A percentile compares a stretch with the other conserved stretches of the same genome.
phyloP scores from a whole-genome alignment of 495 filamentous ascomycete genomes.

The Aspergillus heteromorphus region DNA sequence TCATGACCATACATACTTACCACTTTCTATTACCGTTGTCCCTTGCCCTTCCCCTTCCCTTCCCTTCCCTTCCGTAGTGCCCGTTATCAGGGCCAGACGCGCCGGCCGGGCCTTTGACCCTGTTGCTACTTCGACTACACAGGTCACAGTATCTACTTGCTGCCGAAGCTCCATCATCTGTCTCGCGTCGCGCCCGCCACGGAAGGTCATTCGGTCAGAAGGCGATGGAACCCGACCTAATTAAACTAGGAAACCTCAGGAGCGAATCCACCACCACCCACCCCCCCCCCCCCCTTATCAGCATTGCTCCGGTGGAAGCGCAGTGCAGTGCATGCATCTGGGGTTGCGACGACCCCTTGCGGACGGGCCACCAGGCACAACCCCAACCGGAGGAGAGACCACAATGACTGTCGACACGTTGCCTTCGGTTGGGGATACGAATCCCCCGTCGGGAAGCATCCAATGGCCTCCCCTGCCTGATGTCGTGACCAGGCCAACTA shows the following conservation, averaged over 20 bases:
- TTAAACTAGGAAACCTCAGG: too few species aligned
- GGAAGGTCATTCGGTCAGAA: too few species aligned
- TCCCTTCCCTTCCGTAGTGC: background rate
- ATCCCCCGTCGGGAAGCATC: background rate
- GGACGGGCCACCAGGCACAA: constrained; percentile 3
- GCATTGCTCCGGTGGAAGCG: background rate
- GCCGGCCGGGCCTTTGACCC: background rate
- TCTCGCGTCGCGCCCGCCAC: too few species aligned
- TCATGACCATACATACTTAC: constrained; percentile 4
- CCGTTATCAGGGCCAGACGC: too few species aligned
- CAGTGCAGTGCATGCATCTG: constrained; percentile 1
- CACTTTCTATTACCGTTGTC: background rate
- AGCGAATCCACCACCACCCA: too few species aligned
- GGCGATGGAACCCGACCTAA: too few species aligned
- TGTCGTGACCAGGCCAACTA: background rate
- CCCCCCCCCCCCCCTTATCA: background rate
- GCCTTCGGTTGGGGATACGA: background rate
- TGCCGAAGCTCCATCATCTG: too few species aligned
- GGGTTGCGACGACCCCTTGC: constrained; percentile 5
- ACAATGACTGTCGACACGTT: background rate
- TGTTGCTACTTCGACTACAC: background rate
- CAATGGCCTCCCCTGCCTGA: background rate
- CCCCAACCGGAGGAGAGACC: background rate
- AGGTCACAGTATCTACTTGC: too few species aligned
- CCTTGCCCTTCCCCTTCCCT: background rate